Conservation (phyloP, 108 stramenopile species). For the Discostella pseudostelligera region DNA sequence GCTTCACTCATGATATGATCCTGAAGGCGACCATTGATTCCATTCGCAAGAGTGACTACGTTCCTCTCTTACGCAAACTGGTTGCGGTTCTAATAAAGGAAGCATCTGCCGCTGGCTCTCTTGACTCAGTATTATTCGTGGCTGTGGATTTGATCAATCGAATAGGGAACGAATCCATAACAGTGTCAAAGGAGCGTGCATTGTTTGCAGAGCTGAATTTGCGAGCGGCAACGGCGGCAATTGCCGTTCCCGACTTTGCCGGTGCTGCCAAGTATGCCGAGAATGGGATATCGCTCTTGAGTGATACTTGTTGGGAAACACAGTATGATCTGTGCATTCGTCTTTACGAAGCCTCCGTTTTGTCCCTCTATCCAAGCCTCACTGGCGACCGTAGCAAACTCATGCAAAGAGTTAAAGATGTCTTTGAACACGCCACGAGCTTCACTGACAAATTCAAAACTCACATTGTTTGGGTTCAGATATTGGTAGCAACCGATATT, state of each 20-base stretch:
- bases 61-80: constrained; percentile 16
- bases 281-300: constrained; percentile 20
- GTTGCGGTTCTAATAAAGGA: constrained; percentile 7
- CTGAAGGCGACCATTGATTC: constrained; percentile 13
- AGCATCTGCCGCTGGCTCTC: constrained; percentile 4
- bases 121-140: constrained; percentile 21
- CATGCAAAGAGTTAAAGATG: constrained; percentile 10
- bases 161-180: constrained; percentile 10
- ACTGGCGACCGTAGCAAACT: constrained; percentile 2
- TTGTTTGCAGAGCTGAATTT: constrained; percentile 18
- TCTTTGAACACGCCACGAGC: constrained; percentile 17
- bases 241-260: constrained; percentile 18
- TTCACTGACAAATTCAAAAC: constrained; percentile 30
- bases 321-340: constrained; percentile 31
- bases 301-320: constrained; percentile 24
- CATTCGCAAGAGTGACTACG: constrained; percentile 4
- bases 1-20: constrained; percentile 37
- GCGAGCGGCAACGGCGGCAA: constrained; percentile 26
- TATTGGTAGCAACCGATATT: constrained; percentile 1
- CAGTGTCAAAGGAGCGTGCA: constrained; percentile 2
- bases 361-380: constrained; percentile 14
- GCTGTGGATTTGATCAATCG: constrained; percentile 23
- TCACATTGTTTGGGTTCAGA: constrained; percentile 17
- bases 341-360: constrained; percentile 16
- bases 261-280: constrained; percentile 25